Conservation (phyloP, 257 asterid species). For the Solanum dulcamara region DNA sequence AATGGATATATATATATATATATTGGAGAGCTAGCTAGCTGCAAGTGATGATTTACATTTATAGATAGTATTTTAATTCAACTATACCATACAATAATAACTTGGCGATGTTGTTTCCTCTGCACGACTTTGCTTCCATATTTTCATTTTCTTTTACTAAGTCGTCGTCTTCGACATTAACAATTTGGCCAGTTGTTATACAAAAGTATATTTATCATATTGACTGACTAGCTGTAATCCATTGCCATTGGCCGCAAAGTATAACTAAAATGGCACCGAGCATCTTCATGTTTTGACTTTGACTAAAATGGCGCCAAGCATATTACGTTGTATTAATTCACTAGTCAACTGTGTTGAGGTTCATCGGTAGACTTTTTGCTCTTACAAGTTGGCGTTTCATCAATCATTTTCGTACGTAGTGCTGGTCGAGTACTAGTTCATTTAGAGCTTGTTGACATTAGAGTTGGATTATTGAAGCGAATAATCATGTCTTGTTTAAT, state of each 20-base stretch:
- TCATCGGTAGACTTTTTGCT: background rate
- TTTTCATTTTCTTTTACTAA: background rate
- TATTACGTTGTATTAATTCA: background rate
- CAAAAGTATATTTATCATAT: background rate
- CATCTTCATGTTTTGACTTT: background rate
- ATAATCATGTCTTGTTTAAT: background rate
- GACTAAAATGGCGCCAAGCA: background rate
- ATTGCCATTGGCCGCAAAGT: background rate
- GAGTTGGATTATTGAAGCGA: background rate
- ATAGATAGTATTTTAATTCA: background rate
- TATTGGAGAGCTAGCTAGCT: background rate
- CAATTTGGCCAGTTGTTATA: background rate
- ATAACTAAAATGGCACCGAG: background rate
- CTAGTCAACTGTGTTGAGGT: background rate
- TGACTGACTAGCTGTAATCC: background rate
- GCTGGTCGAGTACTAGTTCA: background rate
- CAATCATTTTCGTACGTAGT: background rate
- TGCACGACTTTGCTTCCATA: background rate
- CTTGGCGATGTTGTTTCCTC: background rate
- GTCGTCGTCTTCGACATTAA: background rate
- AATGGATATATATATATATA: too few relatives aligned
- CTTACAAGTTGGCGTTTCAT: background rate
- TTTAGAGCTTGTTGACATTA: background rate
- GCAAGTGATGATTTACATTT: background rate
- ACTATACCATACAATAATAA: background rate